Percentiles rank a stretch among this genome's conserved stretches.
phyloP scores from a whole-genome alignment of 2,329 filamentous ascomycete species.

The Paraphoma sp. region DNA sequence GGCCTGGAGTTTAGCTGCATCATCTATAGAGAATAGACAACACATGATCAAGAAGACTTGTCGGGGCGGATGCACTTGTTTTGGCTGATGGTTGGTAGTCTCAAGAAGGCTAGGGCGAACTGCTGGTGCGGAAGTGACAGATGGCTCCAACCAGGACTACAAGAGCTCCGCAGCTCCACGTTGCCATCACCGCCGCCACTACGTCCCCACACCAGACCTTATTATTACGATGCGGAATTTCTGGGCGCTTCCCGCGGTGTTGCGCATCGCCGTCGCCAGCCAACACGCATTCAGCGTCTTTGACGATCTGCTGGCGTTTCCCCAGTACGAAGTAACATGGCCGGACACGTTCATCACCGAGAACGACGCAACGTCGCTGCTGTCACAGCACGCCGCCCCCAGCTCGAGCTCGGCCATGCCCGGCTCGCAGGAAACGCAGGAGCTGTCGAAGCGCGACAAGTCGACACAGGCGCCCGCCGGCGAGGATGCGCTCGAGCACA shows the following conservation, averaged over 20 bases:
- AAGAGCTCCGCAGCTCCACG: constrained; percentile 18
- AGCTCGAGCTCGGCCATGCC: constrained; percentile 35
- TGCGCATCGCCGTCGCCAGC: constrained; percentile 58
- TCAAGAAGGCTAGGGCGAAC: constrained; percentile 12
- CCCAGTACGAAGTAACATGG: constrained; percentile 86
- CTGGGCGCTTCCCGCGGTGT: constrained; percentile 55
- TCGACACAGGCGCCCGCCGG: constrained; percentile 15
- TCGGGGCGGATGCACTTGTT: no score
- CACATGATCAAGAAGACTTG: no score
- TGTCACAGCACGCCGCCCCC: constrained; percentile 48
- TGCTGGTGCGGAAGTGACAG: constrained; percentile 34
- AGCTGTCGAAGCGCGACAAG: constrained; percentile 42
- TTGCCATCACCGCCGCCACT: constrained; percentile 6
- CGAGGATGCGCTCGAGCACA: constrained; percentile 40
- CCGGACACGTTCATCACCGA: constrained; percentile 75
- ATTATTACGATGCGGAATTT: constrained; percentile 53
- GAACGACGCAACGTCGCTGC: constrained; percentile 68
- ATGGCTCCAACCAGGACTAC: constrained; percentile 34
- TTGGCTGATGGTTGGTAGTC: background rate
- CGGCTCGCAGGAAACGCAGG: constrained; percentile 43
- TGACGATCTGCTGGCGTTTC: constrained; percentile 85
- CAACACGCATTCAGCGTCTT: constrained; percentile 79
- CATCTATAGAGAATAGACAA: no score
- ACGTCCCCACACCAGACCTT: background rate
- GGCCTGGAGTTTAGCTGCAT: no score